phyloP scores from a whole-genome alignment of 2,329 filamentous ascomycete species.

The Rhynchosporium agropyri region DNA sequence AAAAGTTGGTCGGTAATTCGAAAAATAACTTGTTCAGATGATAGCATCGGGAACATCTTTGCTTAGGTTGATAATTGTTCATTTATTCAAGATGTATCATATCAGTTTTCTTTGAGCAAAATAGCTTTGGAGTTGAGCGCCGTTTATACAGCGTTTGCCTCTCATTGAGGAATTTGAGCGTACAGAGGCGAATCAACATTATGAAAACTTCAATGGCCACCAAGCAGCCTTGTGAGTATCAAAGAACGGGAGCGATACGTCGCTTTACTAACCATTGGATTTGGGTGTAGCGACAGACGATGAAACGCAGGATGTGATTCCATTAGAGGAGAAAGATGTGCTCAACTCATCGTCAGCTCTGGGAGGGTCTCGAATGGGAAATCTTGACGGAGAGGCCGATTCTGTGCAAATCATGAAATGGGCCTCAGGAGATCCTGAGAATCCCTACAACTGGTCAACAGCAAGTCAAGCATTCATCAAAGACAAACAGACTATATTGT shows the following conservation, averaged over 20 bases:
- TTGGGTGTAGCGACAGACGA: neutral
- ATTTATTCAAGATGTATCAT: no score
- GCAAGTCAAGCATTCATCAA: neutral
- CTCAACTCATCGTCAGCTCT: neutral
- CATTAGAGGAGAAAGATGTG: neutral
- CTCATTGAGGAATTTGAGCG: no score
- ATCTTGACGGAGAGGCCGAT: neutral
- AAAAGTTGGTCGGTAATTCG: neutral
- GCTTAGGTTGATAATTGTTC: no score
- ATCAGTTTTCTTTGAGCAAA: no score
- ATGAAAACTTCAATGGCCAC: no score
- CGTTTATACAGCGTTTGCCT: no score
- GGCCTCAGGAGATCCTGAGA: neutral
- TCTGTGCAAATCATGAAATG: neutral
- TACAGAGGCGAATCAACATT: no score
- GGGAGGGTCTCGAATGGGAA: neutral
- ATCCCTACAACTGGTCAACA: conserved; percentile 8
- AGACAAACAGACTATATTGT: neutral
- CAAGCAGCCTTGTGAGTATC: neutral
- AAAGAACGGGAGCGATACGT: neutral
- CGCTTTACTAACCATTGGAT: neutral
- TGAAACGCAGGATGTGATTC: neutral
- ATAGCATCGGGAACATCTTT: no score
- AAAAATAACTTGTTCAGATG: no score
- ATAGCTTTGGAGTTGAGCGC: no score